Conservation (phyloP, 257 asterid species). For the Solanum arcanum region DNA sequence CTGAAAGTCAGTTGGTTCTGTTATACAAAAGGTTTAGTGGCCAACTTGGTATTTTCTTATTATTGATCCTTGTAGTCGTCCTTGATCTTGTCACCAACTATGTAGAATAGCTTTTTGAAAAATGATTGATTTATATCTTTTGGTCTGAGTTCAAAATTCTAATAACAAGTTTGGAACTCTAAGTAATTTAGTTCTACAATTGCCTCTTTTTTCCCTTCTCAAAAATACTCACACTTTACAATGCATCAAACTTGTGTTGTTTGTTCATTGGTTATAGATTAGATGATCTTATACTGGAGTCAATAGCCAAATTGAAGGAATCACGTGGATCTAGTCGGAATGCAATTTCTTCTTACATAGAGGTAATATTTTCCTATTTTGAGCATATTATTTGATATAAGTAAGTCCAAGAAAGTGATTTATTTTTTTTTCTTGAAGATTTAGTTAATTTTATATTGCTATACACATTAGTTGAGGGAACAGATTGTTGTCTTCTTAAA, state of each 20-base stretch:
- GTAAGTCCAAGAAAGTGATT: not conserved
- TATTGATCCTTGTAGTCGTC: not conserved
- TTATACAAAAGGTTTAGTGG: not conserved
- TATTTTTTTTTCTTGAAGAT: not conserved
- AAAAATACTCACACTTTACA: not conserved
- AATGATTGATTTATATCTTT: not conserved
- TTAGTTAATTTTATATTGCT: not conserved
- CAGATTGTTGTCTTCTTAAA: not conserved
- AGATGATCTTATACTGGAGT: constrained; percentile 77
- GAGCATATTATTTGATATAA: not conserved
- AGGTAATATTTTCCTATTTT: constrained; percentile 30
- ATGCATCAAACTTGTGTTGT: not conserved
- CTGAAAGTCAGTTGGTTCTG: not conserved
- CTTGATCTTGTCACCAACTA: not conserved
- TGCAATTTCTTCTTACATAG: constrained; percentile 56
- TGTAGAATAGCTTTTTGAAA: not conserved
- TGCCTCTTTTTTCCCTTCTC: not conserved
- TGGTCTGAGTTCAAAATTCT: not conserved
- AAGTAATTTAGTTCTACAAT: not conserved
- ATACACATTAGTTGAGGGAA: not conserved
- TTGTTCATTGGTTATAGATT: constrained; percentile 35
- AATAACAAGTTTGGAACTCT: not conserved
- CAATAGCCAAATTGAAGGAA: constrained; percentile 74
- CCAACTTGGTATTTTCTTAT: not conserved
- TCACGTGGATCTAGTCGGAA: constrained; percentile 79